Base-by-base conservation (phyloP, 495 filamentous ascomycete genomes). In the Penicillium cinerascens region DNA sequence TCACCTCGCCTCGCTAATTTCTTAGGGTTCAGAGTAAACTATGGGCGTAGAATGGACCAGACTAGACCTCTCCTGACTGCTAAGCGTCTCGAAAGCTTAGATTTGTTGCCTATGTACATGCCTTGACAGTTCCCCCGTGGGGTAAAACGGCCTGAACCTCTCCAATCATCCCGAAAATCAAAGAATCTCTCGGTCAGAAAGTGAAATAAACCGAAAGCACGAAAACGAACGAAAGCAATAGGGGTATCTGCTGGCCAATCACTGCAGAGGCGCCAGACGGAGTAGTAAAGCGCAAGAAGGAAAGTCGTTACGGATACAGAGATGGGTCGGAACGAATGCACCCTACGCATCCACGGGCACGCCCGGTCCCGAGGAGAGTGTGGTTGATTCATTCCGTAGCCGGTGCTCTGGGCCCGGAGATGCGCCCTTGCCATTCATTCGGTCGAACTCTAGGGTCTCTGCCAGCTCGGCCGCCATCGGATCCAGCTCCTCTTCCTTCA, bases 401-500 rank as follows among this genome's bases (percentile, higher is more conserved):
- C 49, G 44, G 23, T 49, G 57, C 8, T 67, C 68, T 5, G 51
- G 60, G 25, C 69, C 67, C 5, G 69, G 65, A 3, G 69, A 67
- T 16, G 61, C 27, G 9, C 65, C 67, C 44, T 74, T 72, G 25
- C 66, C 70, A 47, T 73, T 71, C 63, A 70, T 65, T 33, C 74
- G 70, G 42, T 77, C 72, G 33, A 77, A 76, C 41, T 79, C 76
- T 25, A 79, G 59, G 0, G 69, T 70, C 47, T 75, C 74, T 2
- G 73, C 69, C 42, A 79, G 51, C 38, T 77, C 75, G 17, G 71
- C 72, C 6, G 73, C 71, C 71, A 77, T 76, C 1, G 71, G 72
- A 41, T 79, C 76, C 7, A 79, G 56, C 20, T 78, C 75, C 41
- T 78, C 73, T 49, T 79, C 76, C 51, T 75, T 76, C 6, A 78